Evolutionary conservation across 768 basidiomycete genomes (phyloP).

Genomic region (Pulveroboletus sp.): DNA sequence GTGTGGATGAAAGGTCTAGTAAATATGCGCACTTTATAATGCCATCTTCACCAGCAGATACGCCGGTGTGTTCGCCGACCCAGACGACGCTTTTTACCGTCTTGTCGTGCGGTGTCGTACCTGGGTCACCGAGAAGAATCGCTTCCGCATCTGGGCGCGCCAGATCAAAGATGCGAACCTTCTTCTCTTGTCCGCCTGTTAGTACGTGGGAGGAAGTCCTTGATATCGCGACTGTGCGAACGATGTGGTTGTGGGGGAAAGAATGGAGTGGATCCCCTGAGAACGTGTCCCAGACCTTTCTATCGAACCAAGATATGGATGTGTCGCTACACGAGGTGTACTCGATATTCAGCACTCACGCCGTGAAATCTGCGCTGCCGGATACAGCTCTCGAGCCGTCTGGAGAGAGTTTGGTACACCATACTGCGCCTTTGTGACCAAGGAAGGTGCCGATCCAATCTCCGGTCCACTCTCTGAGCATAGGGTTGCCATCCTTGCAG

Average conservation of each 20-base stretch:
- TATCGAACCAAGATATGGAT: constrained; percentile 30
- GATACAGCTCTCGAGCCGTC: constrained; percentile 86
- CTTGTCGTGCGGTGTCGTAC: constrained; percentile 72
- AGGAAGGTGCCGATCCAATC: constrained; percentile 97
- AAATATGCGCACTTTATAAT: constrained; percentile 63
- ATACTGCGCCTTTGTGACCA: constrained; percentile 92
- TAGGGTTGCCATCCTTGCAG: constrained; percentile 98
- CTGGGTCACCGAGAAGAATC: constrained; percentile 64
- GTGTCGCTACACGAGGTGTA: not conserved
- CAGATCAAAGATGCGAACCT: constrained; percentile 92
- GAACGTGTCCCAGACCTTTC: constrained; percentile 96
- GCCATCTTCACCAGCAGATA: constrained; percentile 91
- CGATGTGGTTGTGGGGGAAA: constrained; percentile 98
- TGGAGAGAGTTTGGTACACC: constrained; percentile 87
- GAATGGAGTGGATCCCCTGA: constrained; percentile 84
- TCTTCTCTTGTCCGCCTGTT: constrained; percentile 96
- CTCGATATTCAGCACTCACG: constrained; percentile 50
- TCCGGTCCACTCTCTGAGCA: constrained; percentile 95
- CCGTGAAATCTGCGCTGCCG: constrained; percentile 95
- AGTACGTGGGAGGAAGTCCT: constrained; percentile 64
- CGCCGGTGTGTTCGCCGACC: constrained; percentile 83
- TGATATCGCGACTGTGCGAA: constrained; percentile 88
- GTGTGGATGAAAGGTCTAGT: not conserved
- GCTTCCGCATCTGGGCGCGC: constrained; percentile 82
- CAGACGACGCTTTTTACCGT: constrained; percentile 91